Evolutionary conservation across 164 flowering plant genomes (phyloP).

Genomic region (Piper longum): DNA sequence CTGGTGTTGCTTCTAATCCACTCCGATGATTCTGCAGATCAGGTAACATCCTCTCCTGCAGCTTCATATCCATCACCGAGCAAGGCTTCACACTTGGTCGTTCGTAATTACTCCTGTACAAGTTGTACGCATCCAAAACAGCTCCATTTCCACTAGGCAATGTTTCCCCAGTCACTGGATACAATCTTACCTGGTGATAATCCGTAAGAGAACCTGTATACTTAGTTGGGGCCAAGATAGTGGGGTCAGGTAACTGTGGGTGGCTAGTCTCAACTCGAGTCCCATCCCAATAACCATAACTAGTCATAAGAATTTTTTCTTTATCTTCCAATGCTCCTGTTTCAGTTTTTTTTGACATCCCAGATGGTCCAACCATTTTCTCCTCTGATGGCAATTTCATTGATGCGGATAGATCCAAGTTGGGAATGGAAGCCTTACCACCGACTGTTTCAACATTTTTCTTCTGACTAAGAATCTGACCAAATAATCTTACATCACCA

Average conservation of each 20-base stretch:
- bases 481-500: constrained; percentile 76
- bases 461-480: constrained; percentile 51
- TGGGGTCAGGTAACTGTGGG: constrained; percentile 51
- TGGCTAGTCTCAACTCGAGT: constrained; percentile 43
- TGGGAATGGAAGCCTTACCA: constrained; percentile 10
- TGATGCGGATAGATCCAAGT: constrained; percentile 15
- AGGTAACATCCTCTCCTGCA: constrained; percentile 19
- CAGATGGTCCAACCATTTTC: constrained; percentile 15
- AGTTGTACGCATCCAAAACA: constrained; percentile 23
- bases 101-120: constrained; percentile 23
- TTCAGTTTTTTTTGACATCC: constrained; percentile 20
- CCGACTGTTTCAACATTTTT: constrained; percentile 23
- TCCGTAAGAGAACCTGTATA: constrained; percentile 47
- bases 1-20: constrained; percentile 25
- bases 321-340: constrained; percentile 16
- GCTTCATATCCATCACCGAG: constrained; percentile 31
- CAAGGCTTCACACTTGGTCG: constrained; percentile 29
- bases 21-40: constrained; percentile 38
- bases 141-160: constrained; percentile 15
- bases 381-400: constrained; percentile 17
- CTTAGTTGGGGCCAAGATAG: constrained; percentile 37
- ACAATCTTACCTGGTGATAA: constrained; percentile 26
- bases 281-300: constrained; percentile 71
- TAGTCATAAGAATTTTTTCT: constrained; percentile 40
- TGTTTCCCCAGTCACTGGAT: constrained; percentile 25